Base-by-base conservation (phyloP, 1,284 basidiomycete species). In the Farysia itapuensis region DNA sequence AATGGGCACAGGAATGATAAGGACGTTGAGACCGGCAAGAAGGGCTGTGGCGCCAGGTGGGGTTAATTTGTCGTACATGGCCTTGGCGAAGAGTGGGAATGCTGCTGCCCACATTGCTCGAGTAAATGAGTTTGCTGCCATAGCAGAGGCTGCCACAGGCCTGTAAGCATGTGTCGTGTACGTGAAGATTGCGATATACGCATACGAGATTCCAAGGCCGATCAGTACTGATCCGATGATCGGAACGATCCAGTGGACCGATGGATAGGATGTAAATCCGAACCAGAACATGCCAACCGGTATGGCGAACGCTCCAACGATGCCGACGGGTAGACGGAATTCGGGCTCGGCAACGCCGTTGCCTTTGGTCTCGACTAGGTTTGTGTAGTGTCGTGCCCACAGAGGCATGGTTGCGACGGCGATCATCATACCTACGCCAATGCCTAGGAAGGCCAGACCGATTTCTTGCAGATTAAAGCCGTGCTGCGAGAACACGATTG, bases 341-440 rank as follows among this genome's bases (percentile, higher is more conserved):
- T 70, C 65, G 23, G 67, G 67, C 28, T 58, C 63, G 5, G 57
- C 45, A 2, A 53, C 46, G 20, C 67, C 67, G 3, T 80, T 80
- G 46, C 85, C 83, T 42, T 79, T 80, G 4, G 74, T 75, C 59
- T 82, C 81, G 51, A 82, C 78, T 39, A 80, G 74, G 3, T 78
- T 73, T 51, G 86, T 86, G 3, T 32, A 70, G 41, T 43, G 70
- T 42, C 23, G 66, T 52, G 35, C 71, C 37, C 37, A 54, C 19
- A 7, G 86, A 78, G 8, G 86, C 82, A 57, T 64, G 45, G 68
- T 6, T 48, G 57, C 18, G 43, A 60, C 57, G 15, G 57, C 57
- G 15, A 32, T 2, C 18, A 60, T 36, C 48, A 67, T 67, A 26
- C 64, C 64, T 18, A 65, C 39, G 4, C 54, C 64, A 15, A 67